phyloP scores from a whole-genome alignment of 129 eudicot species.

The Escallonia rubra region DNA sequence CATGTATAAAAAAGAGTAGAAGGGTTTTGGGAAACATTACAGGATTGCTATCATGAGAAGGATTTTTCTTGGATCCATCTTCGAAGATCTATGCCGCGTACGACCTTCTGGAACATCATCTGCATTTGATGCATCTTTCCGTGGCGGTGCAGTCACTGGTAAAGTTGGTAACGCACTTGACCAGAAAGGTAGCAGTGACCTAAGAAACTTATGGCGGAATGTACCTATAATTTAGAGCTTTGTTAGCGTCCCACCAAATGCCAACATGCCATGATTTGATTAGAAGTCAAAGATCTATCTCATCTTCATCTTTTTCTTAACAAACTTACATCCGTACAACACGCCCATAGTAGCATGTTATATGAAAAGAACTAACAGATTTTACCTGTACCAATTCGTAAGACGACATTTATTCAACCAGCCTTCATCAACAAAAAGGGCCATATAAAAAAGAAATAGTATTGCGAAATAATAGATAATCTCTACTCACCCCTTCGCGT shows the following conservation, averaged over 20 bases:
- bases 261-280: neutral
- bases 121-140: conserved; percentile 61
- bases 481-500: conserved; percentile 58
- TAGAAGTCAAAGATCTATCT: neutral
- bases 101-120: conserved; percentile 66
- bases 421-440: neutral
- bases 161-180: conserved; percentile 87
- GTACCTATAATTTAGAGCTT: conserved; percentile 41
- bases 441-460: neutral
- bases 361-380: neutral
- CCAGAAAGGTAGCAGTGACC: conserved; percentile 90
- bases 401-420: neutral
- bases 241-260: neutral
- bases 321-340: neutral
- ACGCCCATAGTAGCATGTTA: no score
- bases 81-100: conserved; percentile 59
- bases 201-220: conserved; percentile 70
- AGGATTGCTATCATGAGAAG: conserved; percentile 90
- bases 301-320: neutral
- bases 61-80: conserved; percentile 91
- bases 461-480: neutral
- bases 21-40: conserved; percentile 30
- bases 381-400: neutral
- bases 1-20: neutral
- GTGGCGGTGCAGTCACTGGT: conserved; percentile 87